Conservation (phyloP, 768 basidiomycete species). For the Tricholoma matsutake region DNA sequence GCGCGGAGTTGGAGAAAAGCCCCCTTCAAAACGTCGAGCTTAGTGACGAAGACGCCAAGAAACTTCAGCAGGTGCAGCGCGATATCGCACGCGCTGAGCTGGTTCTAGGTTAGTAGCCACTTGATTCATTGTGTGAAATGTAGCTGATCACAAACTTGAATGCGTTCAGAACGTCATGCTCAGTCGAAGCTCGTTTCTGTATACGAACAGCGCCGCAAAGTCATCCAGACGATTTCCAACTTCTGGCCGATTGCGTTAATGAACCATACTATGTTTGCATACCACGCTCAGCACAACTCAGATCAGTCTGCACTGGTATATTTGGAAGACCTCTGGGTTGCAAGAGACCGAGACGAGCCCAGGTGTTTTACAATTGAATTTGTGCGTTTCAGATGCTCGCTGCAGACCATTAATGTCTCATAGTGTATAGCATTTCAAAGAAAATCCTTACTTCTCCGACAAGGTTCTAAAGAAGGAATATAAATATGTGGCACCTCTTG, state of each 20-base stretch:
- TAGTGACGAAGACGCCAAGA: slow-evolving; percentile 67
- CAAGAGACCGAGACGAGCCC: slow-evolving; percentile 67
- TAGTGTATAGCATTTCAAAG: slow-evolving; percentile 69
- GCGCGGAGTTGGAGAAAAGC: slow-evolving; percentile 70
- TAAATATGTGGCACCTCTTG: slow-evolving; percentile 59
- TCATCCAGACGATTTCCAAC: slow-evolving; percentile 63
- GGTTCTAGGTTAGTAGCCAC: slow-evolving; percentile 54
- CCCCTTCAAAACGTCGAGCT: slow-evolving; percentile 66
- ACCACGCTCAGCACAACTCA: slow-evolving; percentile 66
- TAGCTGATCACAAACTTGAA: neutral
- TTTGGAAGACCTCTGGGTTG: slow-evolving; percentile 83
- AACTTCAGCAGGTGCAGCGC: slow-evolving; percentile 62
- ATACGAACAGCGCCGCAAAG: slow-evolving; percentile 68
- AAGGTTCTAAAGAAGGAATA: slow-evolving; percentile 78
- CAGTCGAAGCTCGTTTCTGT: slow-evolving; percentile 55
- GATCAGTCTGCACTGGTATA: slow-evolving; percentile 83
- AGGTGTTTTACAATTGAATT: slow-evolving; percentile 86
- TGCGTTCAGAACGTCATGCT: slow-evolving; percentile 56
- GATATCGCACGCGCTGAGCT: slow-evolving; percentile 71
- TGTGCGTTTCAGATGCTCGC: slow-evolving; percentile 48
- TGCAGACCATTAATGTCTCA: neutral
- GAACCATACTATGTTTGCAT: slow-evolving; percentile 62
- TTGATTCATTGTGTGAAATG: neutral
- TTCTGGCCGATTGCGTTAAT: slow-evolving; percentile 88
- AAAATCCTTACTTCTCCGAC: slow-evolving; percentile 82